phyloP scores from a whole-genome alignment of 768 basidiomycete genomes.

The Panaeolus papilionaceus region DNA sequence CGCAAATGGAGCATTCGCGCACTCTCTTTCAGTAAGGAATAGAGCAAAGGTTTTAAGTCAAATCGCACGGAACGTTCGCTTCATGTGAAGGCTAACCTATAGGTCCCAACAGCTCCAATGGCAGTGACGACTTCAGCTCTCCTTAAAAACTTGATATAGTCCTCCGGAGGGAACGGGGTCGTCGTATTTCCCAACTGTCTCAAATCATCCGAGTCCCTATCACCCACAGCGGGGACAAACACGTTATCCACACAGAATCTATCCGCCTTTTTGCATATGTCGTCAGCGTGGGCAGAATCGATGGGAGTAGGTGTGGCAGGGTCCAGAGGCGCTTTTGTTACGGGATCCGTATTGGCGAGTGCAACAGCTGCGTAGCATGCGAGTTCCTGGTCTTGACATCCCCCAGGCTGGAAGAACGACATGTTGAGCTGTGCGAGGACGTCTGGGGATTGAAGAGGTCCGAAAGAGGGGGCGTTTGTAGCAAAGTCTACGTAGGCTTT shows the following conservation, averaged over 20 bases:
- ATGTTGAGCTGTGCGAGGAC: constrained; percentile 54
- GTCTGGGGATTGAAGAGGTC: constrained; percentile 57
- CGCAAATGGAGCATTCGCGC: constrained; percentile 47
- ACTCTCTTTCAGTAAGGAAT: constrained; percentile 42
- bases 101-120: constrained; percentile 61
- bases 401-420: constrained; percentile 51
- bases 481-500: constrained; percentile 67
- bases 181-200: constrained; percentile 55
- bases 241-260: constrained; percentile 63
- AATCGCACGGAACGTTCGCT: neutral
- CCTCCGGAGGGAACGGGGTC: constrained; percentile 61
- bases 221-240: constrained; percentile 55
- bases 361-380: constrained; percentile 62
- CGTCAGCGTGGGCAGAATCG: neutral
- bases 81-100: neutral
- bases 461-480: constrained; percentile 68
- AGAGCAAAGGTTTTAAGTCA: too few species aligned
- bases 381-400: constrained; percentile 60
- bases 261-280: constrained; percentile 54
- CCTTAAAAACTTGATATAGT: constrained; percentile 54
- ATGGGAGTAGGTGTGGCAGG: neutral
- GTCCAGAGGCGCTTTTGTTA: neutral
- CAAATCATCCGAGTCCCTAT: constrained; percentile 62
- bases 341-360: constrained; percentile 29
- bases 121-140: constrained; percentile 39